A percentile compares a stretch with the other conserved stretches of the same genome.
phyloP scores from a whole-genome alignment of 2,329 filamentous ascomycete genomes.

The Thielaviopsis punctulata region DNA sequence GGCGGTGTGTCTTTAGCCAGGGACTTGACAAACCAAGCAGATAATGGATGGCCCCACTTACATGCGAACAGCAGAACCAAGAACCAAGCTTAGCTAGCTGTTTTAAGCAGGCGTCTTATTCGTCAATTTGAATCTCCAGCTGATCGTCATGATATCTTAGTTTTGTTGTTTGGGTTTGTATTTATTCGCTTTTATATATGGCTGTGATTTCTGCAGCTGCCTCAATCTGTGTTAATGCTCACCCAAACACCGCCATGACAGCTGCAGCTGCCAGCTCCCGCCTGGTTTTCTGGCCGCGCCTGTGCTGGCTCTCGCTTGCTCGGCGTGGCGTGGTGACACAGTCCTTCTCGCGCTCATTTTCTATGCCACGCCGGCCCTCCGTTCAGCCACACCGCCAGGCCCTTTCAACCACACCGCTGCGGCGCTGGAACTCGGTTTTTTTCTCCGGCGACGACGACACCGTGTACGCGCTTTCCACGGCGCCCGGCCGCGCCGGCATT shows the following conservation, averaged over 20 bases:
- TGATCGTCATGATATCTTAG: too few relatives aligned
- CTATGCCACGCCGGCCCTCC: not conserved
- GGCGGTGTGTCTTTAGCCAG: too few relatives aligned
- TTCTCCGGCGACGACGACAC: conserved; percentile 33
- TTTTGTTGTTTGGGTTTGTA: too few relatives aligned
- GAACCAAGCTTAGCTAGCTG: too few relatives aligned
- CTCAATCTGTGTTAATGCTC: not conserved
- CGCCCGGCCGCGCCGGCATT: conserved; percentile 71
- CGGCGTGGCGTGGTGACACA: not conserved
- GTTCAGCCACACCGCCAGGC: not conserved
- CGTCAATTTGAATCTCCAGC: too few relatives aligned
- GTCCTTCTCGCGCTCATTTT: not conserved
- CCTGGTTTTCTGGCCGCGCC: not conserved
- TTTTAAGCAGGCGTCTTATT: too few relatives aligned
- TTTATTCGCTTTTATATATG: too few relatives aligned
- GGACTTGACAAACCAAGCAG: not conserved
- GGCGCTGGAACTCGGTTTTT: not conserved
- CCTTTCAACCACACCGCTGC: not conserved
- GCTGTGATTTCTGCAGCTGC: too few relatives aligned
- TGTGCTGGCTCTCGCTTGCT: not conserved
- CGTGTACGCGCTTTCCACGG: conserved; percentile 85
- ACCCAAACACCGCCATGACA: not conserved
- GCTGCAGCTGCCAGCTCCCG: not conserved
- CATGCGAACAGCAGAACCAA: too few relatives aligned
- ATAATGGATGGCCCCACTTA: not conserved